A percentile compares a stretch with the other conserved stretches of the same genome.
These are phyloP conservation scores for Mucor ambiguus DNA, from an alignment of 371 early-diverging fungal species.

Conservation along the genomic window DNA sequence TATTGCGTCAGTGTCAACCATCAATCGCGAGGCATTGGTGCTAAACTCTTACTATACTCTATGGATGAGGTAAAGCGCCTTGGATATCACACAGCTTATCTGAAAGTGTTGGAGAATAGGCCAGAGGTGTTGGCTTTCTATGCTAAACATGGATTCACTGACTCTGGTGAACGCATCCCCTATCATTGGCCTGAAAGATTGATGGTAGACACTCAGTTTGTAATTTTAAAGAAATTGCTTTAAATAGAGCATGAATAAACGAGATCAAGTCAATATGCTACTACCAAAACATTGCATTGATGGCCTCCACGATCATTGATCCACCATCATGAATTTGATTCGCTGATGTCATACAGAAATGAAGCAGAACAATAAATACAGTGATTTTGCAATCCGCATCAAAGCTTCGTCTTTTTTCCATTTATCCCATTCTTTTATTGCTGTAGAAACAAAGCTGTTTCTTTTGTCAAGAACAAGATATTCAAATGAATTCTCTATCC, in stretches of 20 bases:
- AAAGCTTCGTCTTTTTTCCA: not conserved
- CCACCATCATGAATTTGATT: not conserved
- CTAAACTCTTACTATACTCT: constrained; percentile 49
- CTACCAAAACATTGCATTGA: not conserved
- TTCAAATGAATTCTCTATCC: constrained; percentile 41
- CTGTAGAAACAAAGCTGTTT: constrained; percentile 6
- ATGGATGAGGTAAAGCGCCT: constrained; percentile 38
- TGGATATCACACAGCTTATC: constrained; percentile 36
- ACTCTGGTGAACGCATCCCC: constrained; percentile 51
- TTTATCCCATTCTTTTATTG: not conserved
- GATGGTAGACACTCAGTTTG: constrained; percentile 6
- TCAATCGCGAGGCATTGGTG: constrained; percentile 61
- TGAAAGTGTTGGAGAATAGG: constrained; percentile 55
- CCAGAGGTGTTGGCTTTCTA: constrained; percentile 56
- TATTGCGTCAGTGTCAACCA: constrained; percentile 52
- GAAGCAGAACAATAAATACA: not conserved
- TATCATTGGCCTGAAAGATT: constrained; percentile 44
- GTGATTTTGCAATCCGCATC: not conserved
- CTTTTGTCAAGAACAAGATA: not conserved
- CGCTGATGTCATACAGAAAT: constrained; percentile 1
- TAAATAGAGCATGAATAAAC: not conserved
- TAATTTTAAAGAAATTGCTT: not conserved
- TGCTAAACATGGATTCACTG: constrained; percentile 49
- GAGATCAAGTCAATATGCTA: no score
- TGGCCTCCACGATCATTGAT: not conserved